Conservation (phyloP, 305 asterid species). For the Coffea humblotiana region DNA sequence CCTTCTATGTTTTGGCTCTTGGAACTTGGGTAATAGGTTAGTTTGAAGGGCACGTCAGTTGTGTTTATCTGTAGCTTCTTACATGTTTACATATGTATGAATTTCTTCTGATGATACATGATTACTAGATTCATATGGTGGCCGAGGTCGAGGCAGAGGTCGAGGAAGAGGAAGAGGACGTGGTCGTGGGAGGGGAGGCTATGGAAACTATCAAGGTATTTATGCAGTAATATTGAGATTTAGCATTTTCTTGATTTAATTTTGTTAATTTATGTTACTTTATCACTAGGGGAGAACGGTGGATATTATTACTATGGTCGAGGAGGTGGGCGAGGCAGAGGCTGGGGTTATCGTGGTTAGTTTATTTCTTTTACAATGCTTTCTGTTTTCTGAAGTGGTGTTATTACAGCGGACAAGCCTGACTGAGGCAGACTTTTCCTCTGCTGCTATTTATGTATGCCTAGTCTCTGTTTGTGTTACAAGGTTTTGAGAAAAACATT, state of each 20-base stretch:
- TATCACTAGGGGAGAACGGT: constrained; percentile 31
- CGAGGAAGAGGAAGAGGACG: constrained; percentile 41
- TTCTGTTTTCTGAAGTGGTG: not conserved
- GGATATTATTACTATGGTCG: constrained; percentile 37
- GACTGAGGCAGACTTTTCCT: not conserved
- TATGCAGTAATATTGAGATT: constrained; percentile 3
- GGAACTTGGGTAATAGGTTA: not conserved
- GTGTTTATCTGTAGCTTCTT: not conserved
- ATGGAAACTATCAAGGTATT: constrained; percentile 49
- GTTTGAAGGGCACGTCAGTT: not conserved
- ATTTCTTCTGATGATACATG: not conserved
- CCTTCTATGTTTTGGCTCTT: not conserved
- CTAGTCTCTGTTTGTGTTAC: not conserved
- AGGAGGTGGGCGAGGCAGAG: constrained; percentile 45
- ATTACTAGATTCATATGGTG: constrained; percentile 29
- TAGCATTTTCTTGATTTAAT: not conserved
- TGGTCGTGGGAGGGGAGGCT: constrained; percentile 41
- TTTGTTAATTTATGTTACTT: not conserved
- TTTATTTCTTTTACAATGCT: not conserved
- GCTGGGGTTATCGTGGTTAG: constrained; percentile 51
- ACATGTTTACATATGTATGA: not conserved
- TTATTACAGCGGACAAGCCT: not conserved
- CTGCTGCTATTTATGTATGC: not conserved
- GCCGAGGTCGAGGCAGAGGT: constrained; percentile 33
- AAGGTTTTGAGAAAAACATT: not conserved